Conservation (phyloP, 192 early-diverging fungal species). For the Coemansia umbellata region DNA sequence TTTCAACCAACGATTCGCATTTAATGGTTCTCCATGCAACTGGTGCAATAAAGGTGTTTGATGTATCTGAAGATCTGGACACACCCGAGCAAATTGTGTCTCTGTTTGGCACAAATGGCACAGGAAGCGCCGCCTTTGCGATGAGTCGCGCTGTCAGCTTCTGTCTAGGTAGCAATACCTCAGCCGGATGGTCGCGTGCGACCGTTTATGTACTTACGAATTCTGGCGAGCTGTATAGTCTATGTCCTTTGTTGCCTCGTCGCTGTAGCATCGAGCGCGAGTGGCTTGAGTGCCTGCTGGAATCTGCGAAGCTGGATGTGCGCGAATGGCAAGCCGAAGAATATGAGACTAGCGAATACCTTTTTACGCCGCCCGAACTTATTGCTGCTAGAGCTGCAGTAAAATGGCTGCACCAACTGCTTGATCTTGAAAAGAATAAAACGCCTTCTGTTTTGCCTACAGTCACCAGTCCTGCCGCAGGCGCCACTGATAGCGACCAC, state of each 20-base stretch:
- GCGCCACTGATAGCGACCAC: conserved; percentile 5
- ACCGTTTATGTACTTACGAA: conserved; percentile 68
- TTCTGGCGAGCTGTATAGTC: conserved; percentile 65
- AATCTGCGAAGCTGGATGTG: conserved; percentile 34
- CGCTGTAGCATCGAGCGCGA: conserved; percentile 26
- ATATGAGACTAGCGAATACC: conserved; percentile 22
- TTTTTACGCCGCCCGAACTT: conserved; percentile 44
- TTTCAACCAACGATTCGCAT: conserved; percentile 66
- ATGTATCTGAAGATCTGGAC: conserved; percentile 58
- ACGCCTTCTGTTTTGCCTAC: not conserved
- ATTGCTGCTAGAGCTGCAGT: conserved; percentile 26
- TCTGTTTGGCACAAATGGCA: conserved; percentile 12
- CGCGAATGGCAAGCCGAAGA: conserved; percentile 52
- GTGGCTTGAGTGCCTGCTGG: conserved; percentile 40
- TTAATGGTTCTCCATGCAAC: conserved; percentile 66
- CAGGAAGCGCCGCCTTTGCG: conserved; percentile 17
- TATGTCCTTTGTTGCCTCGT: conserved; percentile 76
- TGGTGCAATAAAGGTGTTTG: conserved; percentile 66
- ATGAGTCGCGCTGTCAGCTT: conserved; percentile 48
- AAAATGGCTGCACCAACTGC: conserved; percentile 23
- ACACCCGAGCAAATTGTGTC: conserved; percentile 61
- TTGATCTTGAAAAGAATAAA: conserved; percentile 13
- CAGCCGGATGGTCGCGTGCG: conserved; percentile 63
- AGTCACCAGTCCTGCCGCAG: not conserved
- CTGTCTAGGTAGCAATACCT: conserved; percentile 39